Conservation (phyloP, 805 yeast genomes). For the Suhomyces sp. region DNA sequence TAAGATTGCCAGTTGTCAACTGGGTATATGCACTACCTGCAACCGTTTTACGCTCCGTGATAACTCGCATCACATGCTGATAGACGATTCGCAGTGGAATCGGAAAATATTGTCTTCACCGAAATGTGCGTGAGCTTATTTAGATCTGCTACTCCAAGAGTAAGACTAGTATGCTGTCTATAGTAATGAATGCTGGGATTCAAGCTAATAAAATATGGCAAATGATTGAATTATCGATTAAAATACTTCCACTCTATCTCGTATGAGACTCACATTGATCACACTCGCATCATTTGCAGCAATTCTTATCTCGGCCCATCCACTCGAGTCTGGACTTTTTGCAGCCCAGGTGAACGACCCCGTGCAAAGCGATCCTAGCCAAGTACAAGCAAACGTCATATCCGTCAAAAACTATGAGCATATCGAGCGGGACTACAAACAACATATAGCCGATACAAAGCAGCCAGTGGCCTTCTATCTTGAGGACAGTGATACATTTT, state of each 20-base stretch:
- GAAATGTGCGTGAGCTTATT: neutral
- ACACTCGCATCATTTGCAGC: neutral
- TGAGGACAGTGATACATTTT: conserved; percentile 1
- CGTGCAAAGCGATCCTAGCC: neutral
- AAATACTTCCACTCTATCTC: neutral
- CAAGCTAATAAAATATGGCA: neutral
- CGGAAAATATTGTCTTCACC: neutral
- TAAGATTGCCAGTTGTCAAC: neutral
- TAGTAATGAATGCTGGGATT: neutral
- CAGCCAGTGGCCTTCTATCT: neutral
- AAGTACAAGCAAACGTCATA: neutral
- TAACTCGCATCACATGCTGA: neutral
- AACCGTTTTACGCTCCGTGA: neutral
- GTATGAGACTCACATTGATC: neutral
- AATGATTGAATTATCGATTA: neutral
- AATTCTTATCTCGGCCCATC: neutral
- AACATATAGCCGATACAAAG: neutral
- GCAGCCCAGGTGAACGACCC: neutral
- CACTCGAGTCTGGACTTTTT: neutral
- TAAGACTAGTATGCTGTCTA: neutral
- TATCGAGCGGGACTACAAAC: neutral
- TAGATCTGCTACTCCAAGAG: neutral
- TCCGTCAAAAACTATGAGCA: neutral
- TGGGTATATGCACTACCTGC: neutral
- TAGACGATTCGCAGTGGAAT: neutral